phyloP scores from a whole-genome alignment of 495 filamentous ascomycete genomes.

The Extremus antarcticus region DNA sequence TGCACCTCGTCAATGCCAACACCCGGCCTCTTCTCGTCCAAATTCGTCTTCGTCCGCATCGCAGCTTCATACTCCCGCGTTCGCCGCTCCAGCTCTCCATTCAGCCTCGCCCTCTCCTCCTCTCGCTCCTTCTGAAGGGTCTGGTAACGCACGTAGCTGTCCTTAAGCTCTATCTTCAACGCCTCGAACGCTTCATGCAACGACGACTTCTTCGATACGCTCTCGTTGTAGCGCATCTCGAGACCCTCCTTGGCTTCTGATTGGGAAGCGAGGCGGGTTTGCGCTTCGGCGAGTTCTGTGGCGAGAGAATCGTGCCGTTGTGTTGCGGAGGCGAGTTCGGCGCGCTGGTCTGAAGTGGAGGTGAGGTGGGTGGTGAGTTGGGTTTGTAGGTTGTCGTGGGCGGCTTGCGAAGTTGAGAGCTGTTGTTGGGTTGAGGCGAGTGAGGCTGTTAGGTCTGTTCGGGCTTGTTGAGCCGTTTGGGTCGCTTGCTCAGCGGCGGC shows the following conservation, averaged over 20 bases:
- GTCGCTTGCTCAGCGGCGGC: background rate
- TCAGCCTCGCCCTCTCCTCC: background rate
- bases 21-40: background rate
- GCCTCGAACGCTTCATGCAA: conserved; percentile 1
- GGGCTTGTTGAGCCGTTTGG: background rate
- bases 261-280: background rate
- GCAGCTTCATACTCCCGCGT: background rate
- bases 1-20: background rate
- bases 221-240: background rate
- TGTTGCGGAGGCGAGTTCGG: background rate
- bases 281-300: background rate
- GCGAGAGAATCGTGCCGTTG: background rate
- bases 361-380: background rate
- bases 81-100: background rate
- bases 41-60: background rate
- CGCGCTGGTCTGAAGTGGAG: background rate
- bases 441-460: background rate
- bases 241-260: background rate
- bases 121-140: background rate
- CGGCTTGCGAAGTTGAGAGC: background rate
- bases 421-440: background rate
- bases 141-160: background rate
- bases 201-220: background rate
- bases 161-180: background rate
- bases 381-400: background rate